Evolutionary conservation across 805 yeast genomes (phyloP), one percentile per base, ranked within the genome.

Genomic region (Yarrowia porcina): DNA sequence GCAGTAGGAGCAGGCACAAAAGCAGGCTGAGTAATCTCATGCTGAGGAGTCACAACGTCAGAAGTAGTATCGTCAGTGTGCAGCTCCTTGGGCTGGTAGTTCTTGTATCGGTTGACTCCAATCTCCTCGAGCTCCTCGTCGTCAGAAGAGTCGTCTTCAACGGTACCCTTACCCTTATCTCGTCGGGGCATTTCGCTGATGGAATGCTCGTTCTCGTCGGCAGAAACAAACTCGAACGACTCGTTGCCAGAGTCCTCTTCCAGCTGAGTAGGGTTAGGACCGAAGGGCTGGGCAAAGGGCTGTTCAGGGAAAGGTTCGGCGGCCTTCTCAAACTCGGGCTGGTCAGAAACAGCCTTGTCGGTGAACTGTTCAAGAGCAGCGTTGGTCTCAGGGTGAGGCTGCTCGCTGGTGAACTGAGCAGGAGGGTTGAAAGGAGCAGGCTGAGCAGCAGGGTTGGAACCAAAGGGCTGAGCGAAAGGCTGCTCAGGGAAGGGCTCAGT

Each of bases 21-120:
- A 83, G 17, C 87, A 68, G 38, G 59, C 44, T 52, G 44, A 8
- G 59, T 5, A 8, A n/a, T 20, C 33, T 52, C 59, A 13, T 52
- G 59, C 59, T 52, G 59, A 23, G 59, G 59, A 10, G 59, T 52
- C 15, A 23, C 59, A 82, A 77, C 2, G 87, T 73, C 66, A 83
- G 83, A 33, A 88, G 72, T 0, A 90, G 87, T 2, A 85, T 71
- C 49, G 88, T 72, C 1, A 80, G 79, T 23, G 44, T 33, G 33
- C 18, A 28, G 64, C 32, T 63, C 41, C 39, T 42, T 33, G 44
- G 57, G 39, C 41, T 62, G 27, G 59, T 65, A 33, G 35, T 33
- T 61, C 13, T 65, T 63, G 36, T 47, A 50, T 15, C 44, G 44
- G 50, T 52, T 28, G 7, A 49, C 63, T 10, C 60, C 66, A 38